Conservation (phyloP, 495 filamentous ascomycete species). For the Parathielavia appendiculata region DNA sequence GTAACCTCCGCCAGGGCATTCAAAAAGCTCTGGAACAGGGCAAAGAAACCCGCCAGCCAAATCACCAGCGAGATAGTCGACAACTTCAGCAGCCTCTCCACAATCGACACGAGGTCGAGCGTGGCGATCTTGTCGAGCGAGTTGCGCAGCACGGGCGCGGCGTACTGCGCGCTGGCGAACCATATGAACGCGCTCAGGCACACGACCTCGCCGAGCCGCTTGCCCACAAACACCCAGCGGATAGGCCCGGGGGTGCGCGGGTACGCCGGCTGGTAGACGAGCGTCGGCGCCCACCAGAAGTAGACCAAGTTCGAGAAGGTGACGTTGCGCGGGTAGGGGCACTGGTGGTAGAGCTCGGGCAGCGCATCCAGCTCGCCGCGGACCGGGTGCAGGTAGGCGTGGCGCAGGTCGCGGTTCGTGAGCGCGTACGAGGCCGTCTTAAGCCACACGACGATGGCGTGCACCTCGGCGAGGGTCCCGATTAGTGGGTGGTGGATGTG, state of each 20-base stretch:
- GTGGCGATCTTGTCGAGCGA: constrained; percentile 77
- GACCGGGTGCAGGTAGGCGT: constrained; percentile 72
- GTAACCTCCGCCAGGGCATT: constrained; percentile 90
- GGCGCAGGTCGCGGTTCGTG: constrained; percentile 90
- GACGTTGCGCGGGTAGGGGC: constrained; percentile 86
- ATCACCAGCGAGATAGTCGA: constrained; percentile 89
- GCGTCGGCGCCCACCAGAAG: constrained; percentile 95
- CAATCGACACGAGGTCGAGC: constrained; percentile 74
- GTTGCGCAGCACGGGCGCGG: constrained; percentile 80
- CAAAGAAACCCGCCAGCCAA: constrained; percentile 96
- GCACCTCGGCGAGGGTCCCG: constrained; percentile 82
- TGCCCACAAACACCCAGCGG: constrained; percentile 79
- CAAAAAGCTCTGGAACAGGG: constrained; percentile 81
- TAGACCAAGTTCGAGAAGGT: constrained; percentile 80
- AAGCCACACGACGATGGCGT: constrained; percentile 92
- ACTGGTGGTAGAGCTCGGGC: constrained; percentile 73
- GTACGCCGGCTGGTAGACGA: constrained; percentile 96
- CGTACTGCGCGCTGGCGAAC: constrained; percentile 89
- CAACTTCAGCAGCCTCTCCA: constrained; percentile 89
- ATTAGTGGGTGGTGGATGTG: constrained; percentile 89
- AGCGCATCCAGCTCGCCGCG: constrained; percentile 52
- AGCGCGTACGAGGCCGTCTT: constrained; percentile 95
- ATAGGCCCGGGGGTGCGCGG: constrained; percentile 65
- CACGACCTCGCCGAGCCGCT: constrained; percentile 70
- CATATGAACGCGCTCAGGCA: constrained; percentile 81